Evolutionary conservation across 345 rosid species (phyloP).

Genomic region (Excoecaria cochinchinensis): DNA sequence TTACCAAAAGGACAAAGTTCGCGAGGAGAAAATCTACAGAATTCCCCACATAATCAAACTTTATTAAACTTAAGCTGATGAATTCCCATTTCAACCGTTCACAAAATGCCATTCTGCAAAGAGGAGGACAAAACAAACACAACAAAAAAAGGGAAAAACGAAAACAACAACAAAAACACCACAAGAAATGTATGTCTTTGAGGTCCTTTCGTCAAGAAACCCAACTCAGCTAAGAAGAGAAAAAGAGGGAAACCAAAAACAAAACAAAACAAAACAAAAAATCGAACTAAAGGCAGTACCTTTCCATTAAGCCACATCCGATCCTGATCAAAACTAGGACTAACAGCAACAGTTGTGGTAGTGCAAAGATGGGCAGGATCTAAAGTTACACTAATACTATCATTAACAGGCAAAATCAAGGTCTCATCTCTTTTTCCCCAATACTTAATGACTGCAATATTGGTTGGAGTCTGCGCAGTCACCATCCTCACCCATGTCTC

Average conservation of each 20-base stretch:
- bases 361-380: conserved; percentile 95
- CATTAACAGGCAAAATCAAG: conserved; percentile 89
- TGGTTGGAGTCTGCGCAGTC: conserved; percentile 94
- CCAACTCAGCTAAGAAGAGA: background rate
- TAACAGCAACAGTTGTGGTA: conserved; percentile 89
- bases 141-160: background rate
- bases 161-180: background rate
- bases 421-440: conserved; percentile 95
- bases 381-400: conserved; percentile 89
- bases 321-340: conserved; percentile 77
- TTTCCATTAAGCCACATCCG: conserved; percentile 99
- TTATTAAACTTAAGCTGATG: background rate
- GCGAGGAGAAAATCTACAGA: background rate
- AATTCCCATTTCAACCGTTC: background rate
- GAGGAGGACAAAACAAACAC: background rate
- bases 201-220: background rate
- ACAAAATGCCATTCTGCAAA: background rate
- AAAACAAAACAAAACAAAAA: too few species aligned
- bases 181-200: background rate
- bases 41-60: background rate
- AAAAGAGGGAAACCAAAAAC: background rate
- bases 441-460: conserved; percentile 94
- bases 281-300: conserved; percentile 37
- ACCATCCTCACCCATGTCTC: conserved; percentile 70
- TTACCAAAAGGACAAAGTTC: background rate